Evolutionary conservation across 2,329 filamentous ascomycete genomes (phyloP).

Genomic region (Pestalotiopsis sp.): DNA sequence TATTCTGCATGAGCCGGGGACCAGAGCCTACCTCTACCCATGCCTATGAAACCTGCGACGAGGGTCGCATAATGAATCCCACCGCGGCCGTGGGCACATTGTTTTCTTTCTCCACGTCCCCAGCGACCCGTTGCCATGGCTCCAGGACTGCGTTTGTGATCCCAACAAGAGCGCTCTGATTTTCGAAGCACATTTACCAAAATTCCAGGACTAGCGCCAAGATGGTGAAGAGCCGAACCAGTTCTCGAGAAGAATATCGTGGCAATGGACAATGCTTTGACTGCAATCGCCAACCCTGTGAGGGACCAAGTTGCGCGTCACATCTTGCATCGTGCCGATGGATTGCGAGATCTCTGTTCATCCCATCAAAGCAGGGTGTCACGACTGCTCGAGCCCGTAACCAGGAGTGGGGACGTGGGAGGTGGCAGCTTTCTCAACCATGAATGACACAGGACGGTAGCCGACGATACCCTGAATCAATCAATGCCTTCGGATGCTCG

Average conservation of each 20-base stretch:
- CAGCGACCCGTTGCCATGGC: constrained; percentile 1
- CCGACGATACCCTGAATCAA: neutral
- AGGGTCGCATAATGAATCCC: neutral
- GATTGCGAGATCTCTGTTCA: constrained; percentile 8
- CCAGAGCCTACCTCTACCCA: neutral
- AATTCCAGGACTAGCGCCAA: neutral
- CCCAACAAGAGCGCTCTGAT: neutral
- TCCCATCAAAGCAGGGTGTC: constrained; percentile 4
- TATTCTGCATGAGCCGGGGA: neutral
- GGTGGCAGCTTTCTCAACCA: neutral
- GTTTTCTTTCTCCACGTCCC: neutral
- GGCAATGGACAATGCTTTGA: neutral
- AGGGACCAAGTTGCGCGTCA: constrained; percentile 4
- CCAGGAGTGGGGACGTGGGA: neutral
- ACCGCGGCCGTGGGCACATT: neutral
- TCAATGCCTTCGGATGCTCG: neutral
- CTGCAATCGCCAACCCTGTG: neutral
- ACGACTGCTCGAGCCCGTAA: neutral
- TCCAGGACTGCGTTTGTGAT: neutral
- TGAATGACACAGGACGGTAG: neutral
- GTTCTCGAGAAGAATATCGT: neutral
- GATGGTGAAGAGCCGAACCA: neutral
- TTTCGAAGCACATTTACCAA: too few species aligned
- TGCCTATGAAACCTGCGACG: neutral
- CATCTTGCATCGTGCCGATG: constrained; percentile 8